Base-by-base conservation (phyloP, 805 yeast genomes). In the Candida peoriensis region DNA sequence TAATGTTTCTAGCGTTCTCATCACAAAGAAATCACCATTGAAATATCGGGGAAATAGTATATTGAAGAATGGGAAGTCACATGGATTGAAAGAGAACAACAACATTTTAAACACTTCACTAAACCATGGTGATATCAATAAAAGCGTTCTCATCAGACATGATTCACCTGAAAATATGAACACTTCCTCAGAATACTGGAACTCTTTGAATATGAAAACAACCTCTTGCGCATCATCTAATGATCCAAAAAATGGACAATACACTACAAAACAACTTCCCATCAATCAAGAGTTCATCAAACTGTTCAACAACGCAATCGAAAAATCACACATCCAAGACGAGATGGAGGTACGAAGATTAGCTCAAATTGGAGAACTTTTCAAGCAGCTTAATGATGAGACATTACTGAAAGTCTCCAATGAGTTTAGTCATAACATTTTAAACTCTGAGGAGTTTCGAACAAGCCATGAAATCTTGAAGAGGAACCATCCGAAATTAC, bases 1-100 rank as follows among this genome's bases (percentile, higher is more conserved):
- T n/a, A 30, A 38, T 8, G 28, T 35, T 6, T 48, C 56, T 2
- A 48, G 44, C 5, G 54, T 47, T 2, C 22, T 52, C 7, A 48
- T 49, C 19, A 40, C 52, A 5, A 49, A 37, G 30, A 33, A 24
- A 21, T 37, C 44, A 11, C 48, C 53, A 11, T 21, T 48, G 37
- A 43, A 39, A 17, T 36, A 32, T 20, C 25, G 38, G 22, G 28
- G 35, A 2, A 33, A 31, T 18, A 38, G 37, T 23, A 12, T 27
- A 19, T 20, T 33, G 14, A 33, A 28, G 19, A 18, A 7, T 4
- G 13, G 13, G 17, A 27, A 6, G 12, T n/a, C 5, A 15, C 15
- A 23, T n/a, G 20, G 35, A 6, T 20, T 42, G 18, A 25, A 32
- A 28, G 40, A 31, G 23, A 44, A 44, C 32, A 18, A 19, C 8